phyloP scores from a whole-genome alignment of 345 rosid species.

The Microcos paniculata region DNA sequence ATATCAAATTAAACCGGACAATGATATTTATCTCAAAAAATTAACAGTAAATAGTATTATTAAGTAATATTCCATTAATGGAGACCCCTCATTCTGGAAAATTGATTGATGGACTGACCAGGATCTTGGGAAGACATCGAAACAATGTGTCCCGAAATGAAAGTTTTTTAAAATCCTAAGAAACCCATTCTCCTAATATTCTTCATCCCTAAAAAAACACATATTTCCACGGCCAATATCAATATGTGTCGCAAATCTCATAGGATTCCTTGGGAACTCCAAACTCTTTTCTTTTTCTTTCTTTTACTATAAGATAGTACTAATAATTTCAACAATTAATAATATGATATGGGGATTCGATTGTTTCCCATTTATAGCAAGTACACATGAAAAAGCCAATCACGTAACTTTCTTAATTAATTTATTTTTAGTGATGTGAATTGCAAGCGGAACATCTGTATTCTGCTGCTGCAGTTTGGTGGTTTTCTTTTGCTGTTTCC shows the following conservation, averaged over 20 bases:
- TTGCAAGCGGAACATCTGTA: not conserved
- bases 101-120: not conserved
- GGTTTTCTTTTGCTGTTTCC: not conserved
- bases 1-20: no score
- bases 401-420: not conserved
- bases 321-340: no score
- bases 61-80: no score
- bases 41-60: no score
- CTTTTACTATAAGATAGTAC: no score
- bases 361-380: constrained; percentile 8
- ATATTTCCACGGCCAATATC: not conserved
- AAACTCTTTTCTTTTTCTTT: no score
- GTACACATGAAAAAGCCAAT: constrained; percentile 1
- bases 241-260: not conserved
- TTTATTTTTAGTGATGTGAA: not conserved
- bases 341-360: constrained; percentile 8
- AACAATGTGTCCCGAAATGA: not conserved
- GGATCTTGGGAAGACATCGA: not conserved
- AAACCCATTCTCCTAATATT: not conserved
- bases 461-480: not conserved
- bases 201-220: not conserved
- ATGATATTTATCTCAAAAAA: no score
- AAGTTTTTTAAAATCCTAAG: not conserved
- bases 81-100: not conserved
- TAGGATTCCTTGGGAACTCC: not conserved